phyloP scores from a whole-genome alignment of 164 flowering plant genomes.

The Annona squamosa region DNA sequence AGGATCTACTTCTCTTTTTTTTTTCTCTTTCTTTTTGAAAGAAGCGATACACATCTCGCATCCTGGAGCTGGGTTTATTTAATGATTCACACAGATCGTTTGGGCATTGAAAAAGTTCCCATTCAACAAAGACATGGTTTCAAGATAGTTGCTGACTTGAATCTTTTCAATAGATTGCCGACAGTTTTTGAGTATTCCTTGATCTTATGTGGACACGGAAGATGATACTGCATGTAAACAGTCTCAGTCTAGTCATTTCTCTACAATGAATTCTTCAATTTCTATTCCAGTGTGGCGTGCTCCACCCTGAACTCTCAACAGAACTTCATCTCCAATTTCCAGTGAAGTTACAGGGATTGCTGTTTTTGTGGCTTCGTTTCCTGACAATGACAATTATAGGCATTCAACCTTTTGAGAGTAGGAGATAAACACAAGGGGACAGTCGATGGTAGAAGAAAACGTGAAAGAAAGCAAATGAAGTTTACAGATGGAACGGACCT shows the following conservation, averaged over 20 bases:
- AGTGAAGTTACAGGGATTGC: constrained; percentile 77
- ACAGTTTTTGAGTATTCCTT: not conserved
- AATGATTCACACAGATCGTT: no score
- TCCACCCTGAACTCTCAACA: constrained; percentile 66
- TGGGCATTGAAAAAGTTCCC: no score
- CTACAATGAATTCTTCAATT: constrained; percentile 82
- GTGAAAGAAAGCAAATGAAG: not conserved
- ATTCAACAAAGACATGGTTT: no score
- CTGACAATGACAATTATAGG: constrained; percentile 10
- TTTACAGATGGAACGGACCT: constrained; percentile 30
- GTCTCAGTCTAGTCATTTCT: constrained; percentile 35
- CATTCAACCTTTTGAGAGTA: not conserved
- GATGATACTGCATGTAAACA: not conserved
- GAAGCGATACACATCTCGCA: no score
- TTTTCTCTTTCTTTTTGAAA: no score
- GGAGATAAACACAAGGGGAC: not conserved
- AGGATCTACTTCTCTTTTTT: not conserved
- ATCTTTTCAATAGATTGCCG: not conserved
- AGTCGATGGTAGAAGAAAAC: not conserved
- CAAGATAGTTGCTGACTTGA: constrained; percentile 1
- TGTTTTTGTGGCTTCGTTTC: constrained; percentile 26
- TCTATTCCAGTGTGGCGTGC: constrained; percentile 92
- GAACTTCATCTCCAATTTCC: constrained; percentile 63
- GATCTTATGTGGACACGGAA: not conserved
- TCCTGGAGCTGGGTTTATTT: no score